These are phyloP conservation scores for Clonostachys solani DNA, from an alignment of 2,329 filamentous ascomycete genomes.

Conservation along the genomic window DNA sequence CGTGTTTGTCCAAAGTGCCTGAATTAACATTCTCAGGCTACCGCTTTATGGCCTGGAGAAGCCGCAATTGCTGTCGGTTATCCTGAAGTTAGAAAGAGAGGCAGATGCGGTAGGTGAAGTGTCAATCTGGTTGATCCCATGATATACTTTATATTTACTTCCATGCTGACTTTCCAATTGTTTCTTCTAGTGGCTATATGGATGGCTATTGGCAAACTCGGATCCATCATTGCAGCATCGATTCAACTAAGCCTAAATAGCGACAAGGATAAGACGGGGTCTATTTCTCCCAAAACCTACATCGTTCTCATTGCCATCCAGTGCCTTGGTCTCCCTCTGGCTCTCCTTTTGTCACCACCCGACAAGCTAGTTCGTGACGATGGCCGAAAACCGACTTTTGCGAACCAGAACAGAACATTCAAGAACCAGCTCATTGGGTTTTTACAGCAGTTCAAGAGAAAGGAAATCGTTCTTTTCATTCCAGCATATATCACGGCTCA, in stretches of 20 bases:
- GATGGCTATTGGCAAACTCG: conserved; percentile 42
- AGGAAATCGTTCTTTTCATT: conserved; percentile 6
- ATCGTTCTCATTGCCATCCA: conserved; percentile 34
- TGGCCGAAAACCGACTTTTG: conserved; percentile 9
- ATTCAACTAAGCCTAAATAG: conserved; percentile 41
- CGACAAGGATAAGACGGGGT: conserved; percentile 20
- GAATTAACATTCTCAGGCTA: conserved; percentile 12
- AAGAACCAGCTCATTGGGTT: conserved; percentile 1
- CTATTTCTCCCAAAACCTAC: conserved; percentile 11
- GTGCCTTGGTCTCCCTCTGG: conserved; percentile 37
- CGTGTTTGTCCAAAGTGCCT: too few species aligned
- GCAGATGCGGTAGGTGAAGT: too few species aligned
- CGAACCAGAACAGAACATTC: neutral
- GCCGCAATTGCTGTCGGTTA: conserved; percentile 45
- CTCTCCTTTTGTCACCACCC: conserved; percentile 36
- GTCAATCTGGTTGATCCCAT: too few species aligned
- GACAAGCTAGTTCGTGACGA: conserved; percentile 35
- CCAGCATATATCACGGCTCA: conserved; percentile 8
- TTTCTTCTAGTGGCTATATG: conserved; percentile 13
- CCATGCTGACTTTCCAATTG: too few species aligned
- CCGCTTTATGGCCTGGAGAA: conserved; percentile 46
- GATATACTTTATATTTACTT: too few species aligned
- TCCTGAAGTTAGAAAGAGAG: conserved; percentile 23
- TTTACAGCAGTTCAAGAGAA: conserved; percentile 2
- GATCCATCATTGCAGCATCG: conserved; percentile 40